phyloP scores from a whole-genome alignment of 768 basidiomycete species.

The Leucocoprinus leucothites region DNA sequence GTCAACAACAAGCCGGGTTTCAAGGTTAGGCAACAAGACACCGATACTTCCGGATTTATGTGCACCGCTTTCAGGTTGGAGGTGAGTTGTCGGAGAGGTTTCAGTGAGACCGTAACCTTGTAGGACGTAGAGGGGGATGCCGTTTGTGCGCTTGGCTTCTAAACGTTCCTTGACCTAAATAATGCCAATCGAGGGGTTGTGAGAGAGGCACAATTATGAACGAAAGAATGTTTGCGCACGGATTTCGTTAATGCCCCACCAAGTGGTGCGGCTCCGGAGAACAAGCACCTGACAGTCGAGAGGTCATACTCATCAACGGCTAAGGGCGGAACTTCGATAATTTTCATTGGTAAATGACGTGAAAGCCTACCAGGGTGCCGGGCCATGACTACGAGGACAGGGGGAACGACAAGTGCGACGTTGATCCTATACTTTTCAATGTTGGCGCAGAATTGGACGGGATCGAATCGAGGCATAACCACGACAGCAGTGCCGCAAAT shows the following conservation, averaged over 20 bases:
- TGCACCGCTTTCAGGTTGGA: conserved; percentile 43
- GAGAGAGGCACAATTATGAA: neutral
- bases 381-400: conserved; percentile 74
- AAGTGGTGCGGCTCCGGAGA: conserved; percentile 82
- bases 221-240: conserved; percentile 28
- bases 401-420: conserved; percentile 65
- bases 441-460: conserved; percentile 57
- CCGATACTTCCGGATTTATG: conserved; percentile 68
- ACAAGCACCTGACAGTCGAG: conserved; percentile 50
- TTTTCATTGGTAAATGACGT: neutral
- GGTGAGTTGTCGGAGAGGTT: conserved; percentile 69
- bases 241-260: conserved; percentile 57
- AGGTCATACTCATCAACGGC: conserved; percentile 69
- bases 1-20: conserved; percentile 68
- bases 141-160: conserved; percentile 33
- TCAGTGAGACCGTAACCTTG: conserved; percentile 83
- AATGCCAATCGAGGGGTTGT: neutral
- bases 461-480: conserved; percentile 71
- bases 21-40: conserved; percentile 66
- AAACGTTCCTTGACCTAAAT: conserved; percentile 36
- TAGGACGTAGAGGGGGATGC: conserved; percentile 35
- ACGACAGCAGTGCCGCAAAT: conserved; percentile 46
- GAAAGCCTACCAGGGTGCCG: conserved; percentile 59
- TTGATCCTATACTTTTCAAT: conserved; percentile 68
- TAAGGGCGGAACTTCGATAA: conserved; percentile 19